Base-by-base conservation (phyloP, 139 green algal genomes). In the Spirogloea muscicola region DNA sequence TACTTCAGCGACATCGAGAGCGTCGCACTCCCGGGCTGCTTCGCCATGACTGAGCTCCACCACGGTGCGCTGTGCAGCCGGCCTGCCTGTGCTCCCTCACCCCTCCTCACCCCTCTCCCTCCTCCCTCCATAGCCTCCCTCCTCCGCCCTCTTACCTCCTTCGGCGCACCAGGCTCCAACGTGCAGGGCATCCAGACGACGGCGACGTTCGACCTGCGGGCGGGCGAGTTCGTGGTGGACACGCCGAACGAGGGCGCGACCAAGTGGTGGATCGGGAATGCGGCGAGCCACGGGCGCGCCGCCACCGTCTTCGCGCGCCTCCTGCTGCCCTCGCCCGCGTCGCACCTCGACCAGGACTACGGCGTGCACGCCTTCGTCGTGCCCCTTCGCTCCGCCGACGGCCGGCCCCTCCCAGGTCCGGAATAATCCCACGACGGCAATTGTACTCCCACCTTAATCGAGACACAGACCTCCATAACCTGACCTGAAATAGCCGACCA, bases 121-220 rank as follows among this genome's bases (percentile, higher is more conserved):
- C 58, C 51, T 57, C 59, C 69, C 21, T 21, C 25, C 58, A 62
- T 21, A 62, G 18, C 21, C 58, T 63, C 58, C 18, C 58, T 52
- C 58, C 21, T 21, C 25, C 58, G 18, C 25, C 25, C 58, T 63
- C 58, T 52, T 51, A 21, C 58, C 25, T 51, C 25, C 58, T n/a
- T n/a, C n/a, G n/a, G n/a, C n/a, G n/a, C n/a, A 52, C 41, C 71
- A 65, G 71, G 93, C 61, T 96, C 94, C 21, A 97, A 96, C 85
- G 84, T 98, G 60, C 87, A 92, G 2, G 94, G 94, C n/a, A 81
- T 98, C 71, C 87, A 98, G 79, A 98, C 94, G 6, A 94, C 91
- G 3, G 92, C 91, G 1, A 95, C 91, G 1, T 97, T 92, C 63
- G 91, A 96, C 76, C 48, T 74, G 3, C 18, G 29, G 7, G 81